phyloP scores from a whole-genome alignment of 305 asterid species.

The Fraxinus dipetala region DNA sequence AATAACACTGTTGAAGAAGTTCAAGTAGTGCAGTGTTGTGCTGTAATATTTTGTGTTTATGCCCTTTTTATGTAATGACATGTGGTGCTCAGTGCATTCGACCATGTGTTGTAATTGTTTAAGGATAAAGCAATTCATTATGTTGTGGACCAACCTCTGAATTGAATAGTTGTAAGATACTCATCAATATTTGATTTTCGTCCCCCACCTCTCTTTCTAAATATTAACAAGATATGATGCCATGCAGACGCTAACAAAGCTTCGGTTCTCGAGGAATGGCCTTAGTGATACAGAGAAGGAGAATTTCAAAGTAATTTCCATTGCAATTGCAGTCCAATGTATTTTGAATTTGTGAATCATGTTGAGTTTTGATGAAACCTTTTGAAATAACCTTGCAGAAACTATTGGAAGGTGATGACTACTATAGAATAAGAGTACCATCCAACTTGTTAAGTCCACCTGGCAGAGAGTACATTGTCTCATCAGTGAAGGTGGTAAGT shows the following conservation, averaged over 20 bases:
- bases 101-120: not conserved
- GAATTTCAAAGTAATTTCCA: conserved; percentile 54
- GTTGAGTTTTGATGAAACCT: conserved; percentile 14
- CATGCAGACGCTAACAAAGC: conserved; percentile 83
- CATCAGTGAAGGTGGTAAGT: conserved; percentile 87
- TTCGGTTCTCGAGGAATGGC: conserved; percentile 76
- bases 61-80: not conserved
- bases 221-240: conserved; percentile 10
- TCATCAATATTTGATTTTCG: not conserved
- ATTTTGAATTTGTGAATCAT: conserved; percentile 5
- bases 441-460: conserved; percentile 67
- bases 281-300: conserved; percentile 66
- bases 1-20: not conserved
- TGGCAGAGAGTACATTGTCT: conserved; percentile 63
- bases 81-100: not conserved
- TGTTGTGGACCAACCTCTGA: not conserved
- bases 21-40: not conserved
- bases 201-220: not conserved
- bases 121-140: not conserved
- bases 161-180: not conserved
- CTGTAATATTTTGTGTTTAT: not conserved
- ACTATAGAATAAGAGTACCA: conserved; percentile 75
- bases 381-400: conserved; percentile 45
- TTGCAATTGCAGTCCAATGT: not conserved
- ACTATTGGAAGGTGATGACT: conserved; percentile 80